phyloP scores from a whole-genome alignment of 192 early-diverging fungal genomes.

The Pilobolus umbonatus region DNA sequence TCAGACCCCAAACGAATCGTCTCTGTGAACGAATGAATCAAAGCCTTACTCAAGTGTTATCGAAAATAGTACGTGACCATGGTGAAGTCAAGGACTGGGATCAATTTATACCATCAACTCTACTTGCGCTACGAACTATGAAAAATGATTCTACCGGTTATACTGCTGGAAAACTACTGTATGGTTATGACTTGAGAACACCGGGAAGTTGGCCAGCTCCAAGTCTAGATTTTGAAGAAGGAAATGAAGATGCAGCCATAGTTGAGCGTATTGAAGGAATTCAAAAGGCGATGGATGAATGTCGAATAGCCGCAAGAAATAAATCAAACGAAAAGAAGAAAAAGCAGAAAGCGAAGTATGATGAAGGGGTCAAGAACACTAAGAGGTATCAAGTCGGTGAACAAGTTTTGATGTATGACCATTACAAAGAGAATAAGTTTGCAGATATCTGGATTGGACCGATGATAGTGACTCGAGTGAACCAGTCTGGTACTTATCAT shows the following conservation, averaged over 20 bases:
- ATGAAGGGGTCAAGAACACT: neutral
- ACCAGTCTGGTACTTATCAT: neutral
- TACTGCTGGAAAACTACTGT: conserved; percentile 8
- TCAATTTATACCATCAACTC: neutral
- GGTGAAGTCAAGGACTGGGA: conserved; percentile 1
- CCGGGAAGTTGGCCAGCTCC: conserved; percentile 8
- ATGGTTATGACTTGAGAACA: conserved; percentile 14
- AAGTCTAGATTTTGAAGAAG: conserved; percentile 3
- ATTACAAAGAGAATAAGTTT: neutral
- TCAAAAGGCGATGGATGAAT: neutral
- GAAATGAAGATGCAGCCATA: neutral
- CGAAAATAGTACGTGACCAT: conserved; percentile 3
- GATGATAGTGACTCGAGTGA: neutral
- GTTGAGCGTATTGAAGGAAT: neutral
- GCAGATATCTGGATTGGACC: conserved; percentile 2
- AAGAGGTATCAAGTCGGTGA: neutral
- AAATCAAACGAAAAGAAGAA: neutral
- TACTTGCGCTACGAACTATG: conserved; percentile 15
- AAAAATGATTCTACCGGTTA: conserved; percentile 11
- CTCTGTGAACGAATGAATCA: conserved; percentile 19
- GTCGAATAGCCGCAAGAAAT: neutral
- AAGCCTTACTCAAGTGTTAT: conserved; percentile 15
- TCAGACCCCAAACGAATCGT: conserved; percentile 22
- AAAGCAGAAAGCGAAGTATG: neutral
- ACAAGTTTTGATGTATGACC: neutral